Evolutionary conservation across 1,284 basidiomycete species (phyloP).

Genomic region (Microbotryum violaceum): DNA sequence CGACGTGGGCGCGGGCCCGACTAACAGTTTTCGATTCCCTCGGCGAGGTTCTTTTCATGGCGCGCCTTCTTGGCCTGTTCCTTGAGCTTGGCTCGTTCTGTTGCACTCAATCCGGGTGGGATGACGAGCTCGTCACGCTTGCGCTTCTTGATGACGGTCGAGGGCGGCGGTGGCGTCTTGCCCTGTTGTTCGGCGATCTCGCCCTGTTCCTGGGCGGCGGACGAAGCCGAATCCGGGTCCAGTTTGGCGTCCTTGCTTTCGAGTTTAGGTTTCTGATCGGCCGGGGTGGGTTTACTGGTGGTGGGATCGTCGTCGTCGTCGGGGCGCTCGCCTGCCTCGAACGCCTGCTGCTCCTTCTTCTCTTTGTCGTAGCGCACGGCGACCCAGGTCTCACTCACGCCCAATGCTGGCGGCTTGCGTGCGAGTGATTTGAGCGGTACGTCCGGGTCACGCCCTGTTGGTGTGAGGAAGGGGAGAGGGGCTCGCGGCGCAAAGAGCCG

Average conservation of each 20-base stretch:
- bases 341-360: slow-evolving; percentile 35
- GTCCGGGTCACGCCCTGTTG: slow-evolving; percentile 71
- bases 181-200: slow-evolving; percentile 67
- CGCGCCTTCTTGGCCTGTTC: slow-evolving; percentile 56
- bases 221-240: too few relatives aligned
- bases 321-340: slow-evolving; percentile 38
- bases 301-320: slow-evolving; percentile 36
- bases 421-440: slow-evolving; percentile 48
- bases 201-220: slow-evolving; percentile 47
- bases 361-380: slow-evolving; percentile 52
- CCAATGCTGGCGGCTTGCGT: slow-evolving; percentile 56
- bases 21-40: slow-evolving; percentile 25
- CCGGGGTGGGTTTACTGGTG: too few relatives aligned
- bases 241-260: too few relatives aligned
- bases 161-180: neutral
- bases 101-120: neutral
- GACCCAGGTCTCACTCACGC: slow-evolving; percentile 61
- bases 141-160: slow-evolving; percentile 5
- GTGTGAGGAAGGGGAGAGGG: slow-evolving; percentile 72
- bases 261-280: too few relatives aligned
- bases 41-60: slow-evolving; percentile 21
- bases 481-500: slow-evolving; percentile 89
- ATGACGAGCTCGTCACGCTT: neutral
- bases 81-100: slow-evolving; percentile 44
- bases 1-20: neutral